Base-by-base conservation (phyloP, 1,284 basidiomycete genomes). In the Ustilago shanxiensis region DNA sequence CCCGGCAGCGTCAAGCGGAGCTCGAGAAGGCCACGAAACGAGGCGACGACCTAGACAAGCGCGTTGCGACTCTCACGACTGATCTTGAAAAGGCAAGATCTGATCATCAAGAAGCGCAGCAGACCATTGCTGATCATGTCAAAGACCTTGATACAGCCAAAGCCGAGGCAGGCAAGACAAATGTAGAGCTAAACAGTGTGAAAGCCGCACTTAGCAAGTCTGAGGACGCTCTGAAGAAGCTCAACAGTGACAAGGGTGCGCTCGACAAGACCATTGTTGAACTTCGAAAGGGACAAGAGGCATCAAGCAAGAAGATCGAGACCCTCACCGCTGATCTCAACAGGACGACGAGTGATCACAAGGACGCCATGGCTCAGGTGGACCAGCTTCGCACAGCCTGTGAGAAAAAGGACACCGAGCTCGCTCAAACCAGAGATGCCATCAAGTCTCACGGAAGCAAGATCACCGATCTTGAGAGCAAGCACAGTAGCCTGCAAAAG, bases 51-150 rank as follows among this genome's bases (percentile, higher is more conserved):
- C 52, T 68, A 5, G 61, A 68, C 49, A 51, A 64, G 55, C 50
- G 55, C 14, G 18, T 61, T 14, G 18, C 58, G 39, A 41, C 66
- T 4, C 66, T 68, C 26, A 14, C 18, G 1, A 54, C 58, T 11
- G 66, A 73, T 11, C 66, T 73, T 2, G 66, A 68, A 26, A 29
- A 66, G 52, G 55, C 51, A 55, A 74, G 55, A 26, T 29, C 52
- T 20, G 56, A 56, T 26, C 65, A 64, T 49, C 31, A 66, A 51
- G 51, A 55, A 29, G 64, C 64, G 20, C 55, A 58, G 24, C 60
- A 59, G 20, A 24, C 57, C 11, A 56, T 33, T 9, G 60, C 47
- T 7, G 70, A 72, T 47, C 64, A 60, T 45, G 47, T 41, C 28
- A 72, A 67, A 33, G 60, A 60, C 1, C 35, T 72, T 10, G 70